phyloP scores from a whole-genome alignment of 495 filamentous ascomycete species.

The Pseudevernia furfuracea region DNA sequence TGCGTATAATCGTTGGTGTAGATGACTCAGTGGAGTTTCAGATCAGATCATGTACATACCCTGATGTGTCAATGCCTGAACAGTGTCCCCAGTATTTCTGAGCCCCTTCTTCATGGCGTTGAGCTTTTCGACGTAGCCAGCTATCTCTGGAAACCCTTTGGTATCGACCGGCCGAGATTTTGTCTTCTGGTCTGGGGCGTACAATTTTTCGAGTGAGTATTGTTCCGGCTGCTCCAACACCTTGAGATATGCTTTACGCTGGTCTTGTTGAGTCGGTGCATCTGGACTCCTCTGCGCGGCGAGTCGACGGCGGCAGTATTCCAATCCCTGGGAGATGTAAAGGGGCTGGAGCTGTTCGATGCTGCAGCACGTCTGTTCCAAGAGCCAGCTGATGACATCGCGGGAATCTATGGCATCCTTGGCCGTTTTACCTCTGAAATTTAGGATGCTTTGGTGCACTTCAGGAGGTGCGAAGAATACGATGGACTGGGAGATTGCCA shows the following conservation, averaged over 20 bases:
- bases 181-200: slow-evolving; percentile 28
- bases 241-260: slow-evolving; percentile 34
- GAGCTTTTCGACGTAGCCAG: slow-evolving; percentile 29
- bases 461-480: slow-evolving; percentile 42
- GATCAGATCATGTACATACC: background rate
- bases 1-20: too few species aligned
- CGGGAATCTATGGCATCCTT: slow-evolving; percentile 34
- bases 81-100: slow-evolving; percentile 27
- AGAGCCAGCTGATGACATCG: slow-evolving; percentile 52
- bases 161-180: slow-evolving; percentile 13
- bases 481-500: slow-evolving; percentile 35
- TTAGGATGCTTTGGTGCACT: slow-evolving; percentile 43
- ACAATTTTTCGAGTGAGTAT: slow-evolving; percentile 41
- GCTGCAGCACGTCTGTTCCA: slow-evolving; percentile 51
- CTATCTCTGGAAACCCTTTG: slow-evolving; percentile 19
- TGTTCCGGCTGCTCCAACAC: slow-evolving; percentile 37
- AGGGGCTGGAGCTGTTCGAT: slow-evolving; percentile 49
- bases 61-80: slow-evolving; percentile 35
- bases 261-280: slow-evolving; percentile 28
- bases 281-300: slow-evolving; percentile 27
- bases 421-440: slow-evolving; percentile 28
- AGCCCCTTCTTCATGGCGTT: slow-evolving; percentile 23
- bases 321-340: slow-evolving; percentile 49
- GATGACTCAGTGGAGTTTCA: too few species aligned
- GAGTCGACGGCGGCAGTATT: slow-evolving; percentile 43